A percentile compares a stretch with the other conserved stretches of the same genome.
phyloP scores from a whole-genome alignment of 805 yeast genomes.

The Candida pseudofarinosa region DNA sequence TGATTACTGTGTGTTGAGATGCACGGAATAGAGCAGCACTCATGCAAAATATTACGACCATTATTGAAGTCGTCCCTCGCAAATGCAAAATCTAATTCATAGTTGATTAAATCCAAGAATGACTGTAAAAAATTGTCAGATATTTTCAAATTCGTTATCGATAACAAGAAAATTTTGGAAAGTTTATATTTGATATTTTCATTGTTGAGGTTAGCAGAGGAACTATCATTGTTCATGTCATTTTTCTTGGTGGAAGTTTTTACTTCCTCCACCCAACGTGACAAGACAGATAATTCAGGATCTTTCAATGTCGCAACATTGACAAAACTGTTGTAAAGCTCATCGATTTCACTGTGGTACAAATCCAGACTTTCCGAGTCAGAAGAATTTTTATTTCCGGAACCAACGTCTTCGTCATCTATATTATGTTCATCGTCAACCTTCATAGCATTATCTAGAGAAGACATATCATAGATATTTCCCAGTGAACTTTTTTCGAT shows the following conservation, averaged over 20 bases:
- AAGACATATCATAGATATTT: slow-evolving; percentile 5
- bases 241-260: slow-evolving; percentile 16
- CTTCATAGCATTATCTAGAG: slow-evolving; percentile 2
- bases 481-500: background rate
- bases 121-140: slow-evolving; percentile 56
- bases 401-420: slow-evolving; percentile 6
- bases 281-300: slow-evolving; percentile 32
- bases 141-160: slow-evolving; percentile 62
- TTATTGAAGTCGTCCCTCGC: slow-evolving; percentile 57
- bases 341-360: slow-evolving; percentile 55
- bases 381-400: slow-evolving; percentile 8
- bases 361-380: slow-evolving; percentile 2
- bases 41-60: slow-evolving; percentile 72
- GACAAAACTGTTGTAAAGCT: slow-evolving; percentile 66
- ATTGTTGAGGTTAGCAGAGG: background rate
- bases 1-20: slow-evolving; percentile 32
- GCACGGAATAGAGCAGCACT: slow-evolving; percentile 45
- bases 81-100: slow-evolving; percentile 55
- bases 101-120: slow-evolving; percentile 40
- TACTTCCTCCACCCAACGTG: slow-evolving; percentile 39
- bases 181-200: slow-evolving; percentile 26
- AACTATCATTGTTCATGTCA: slow-evolving; percentile 1
- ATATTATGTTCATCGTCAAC: background rate
- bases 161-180: slow-evolving; percentile 68
- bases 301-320: slow-evolving; percentile 45